Conservation (phyloP, 257 asterid species). For the Gentiana straminea region DNA sequence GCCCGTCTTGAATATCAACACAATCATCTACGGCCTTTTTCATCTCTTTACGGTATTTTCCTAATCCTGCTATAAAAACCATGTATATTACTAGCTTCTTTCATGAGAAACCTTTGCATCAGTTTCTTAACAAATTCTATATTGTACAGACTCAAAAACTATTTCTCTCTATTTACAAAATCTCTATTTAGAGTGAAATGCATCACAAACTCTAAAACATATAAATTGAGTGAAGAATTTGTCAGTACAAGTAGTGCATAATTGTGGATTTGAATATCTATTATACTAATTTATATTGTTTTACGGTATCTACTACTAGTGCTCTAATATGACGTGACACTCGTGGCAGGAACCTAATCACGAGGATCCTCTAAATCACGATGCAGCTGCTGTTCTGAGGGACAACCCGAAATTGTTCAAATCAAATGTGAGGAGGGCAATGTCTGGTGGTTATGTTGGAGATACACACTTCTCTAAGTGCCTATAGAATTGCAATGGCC, state of each 20-base stretch:
- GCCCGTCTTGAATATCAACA: constrained; percentile 35
- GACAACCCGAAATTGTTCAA: constrained; percentile 29
- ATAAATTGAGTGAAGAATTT: too few species aligned
- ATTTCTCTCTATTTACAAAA: too few species aligned
- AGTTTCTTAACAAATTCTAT: too few species aligned
- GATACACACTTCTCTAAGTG: constrained; percentile 23
- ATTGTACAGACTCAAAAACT: too few species aligned
- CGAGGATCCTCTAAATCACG: constrained; percentile 34
- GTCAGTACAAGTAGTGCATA: too few species aligned
- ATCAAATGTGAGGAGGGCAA: constrained; percentile 36
- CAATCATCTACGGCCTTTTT: constrained; percentile 26
- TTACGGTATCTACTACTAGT: too few species aligned
- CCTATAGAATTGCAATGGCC: constrained; percentile 1
- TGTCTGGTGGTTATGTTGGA: constrained; percentile 35
- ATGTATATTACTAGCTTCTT: not conserved
- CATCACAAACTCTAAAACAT: too few species aligned
- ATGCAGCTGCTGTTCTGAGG: constrained; percentile 29
- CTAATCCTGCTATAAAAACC: not conserved
- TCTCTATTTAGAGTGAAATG: too few species aligned
- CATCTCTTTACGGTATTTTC: constrained; percentile 70
- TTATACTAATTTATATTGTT: too few species aligned
- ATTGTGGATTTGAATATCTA: too few species aligned
- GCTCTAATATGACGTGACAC: too few species aligned
- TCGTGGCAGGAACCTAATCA: constrained; percentile 24
- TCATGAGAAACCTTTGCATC: too few species aligned